Base-by-base conservation (phyloP, 805 yeast genomes). In the Wickerhamomyces strasburgensis region DNA sequence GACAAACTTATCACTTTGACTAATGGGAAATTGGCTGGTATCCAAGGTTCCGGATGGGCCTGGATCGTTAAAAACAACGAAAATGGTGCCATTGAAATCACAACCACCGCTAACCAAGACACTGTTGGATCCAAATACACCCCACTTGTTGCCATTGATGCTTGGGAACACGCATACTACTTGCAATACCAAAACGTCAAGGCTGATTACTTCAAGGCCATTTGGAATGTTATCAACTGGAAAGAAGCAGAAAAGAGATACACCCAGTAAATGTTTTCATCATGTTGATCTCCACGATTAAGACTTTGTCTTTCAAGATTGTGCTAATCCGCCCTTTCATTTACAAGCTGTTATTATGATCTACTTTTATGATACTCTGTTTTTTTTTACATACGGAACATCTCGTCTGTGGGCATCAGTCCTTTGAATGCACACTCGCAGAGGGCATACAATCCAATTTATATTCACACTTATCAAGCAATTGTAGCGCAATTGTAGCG, bases 91-190 rank as follows among this genome's bases (percentile, higher is more conserved):
- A 60, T 87, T 51, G 94, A 84, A 47, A 82, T 87, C 38, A 81
- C 85, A 38, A 84, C 84, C 61, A 83, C 85, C 49, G 69, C 77
- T 50, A 87, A 87, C 72, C 96, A 87, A 67, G 96, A 87, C 64
- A 84, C 93, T 14, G 87, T 84, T 33, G 84, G 85, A 33, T 60
- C 75, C 8, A 52, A 49, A 24, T 71, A 76, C 60, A 67, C 74
- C 32, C 95, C 96, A 31, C 65, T 88, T 54, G 73, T 88, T 39
- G 96, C 95, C 37, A 84, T 87, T 58, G 96, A 87, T 54, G 95
- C 95, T 43, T 87, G 96, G 96, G 96, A 87, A 66, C 96, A 87
- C 58, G 96, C 96, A 38, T 87, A 87, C 73, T 87, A 87, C 73
- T 72, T 88, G 64, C 96, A 87, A 65, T 87, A 87, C 72, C 81